These are phyloP conservation scores for Colletotrichum lini DNA, from an alignment of 2,329 filamentous ascomycete species.

Conservation along the genomic window DNA sequence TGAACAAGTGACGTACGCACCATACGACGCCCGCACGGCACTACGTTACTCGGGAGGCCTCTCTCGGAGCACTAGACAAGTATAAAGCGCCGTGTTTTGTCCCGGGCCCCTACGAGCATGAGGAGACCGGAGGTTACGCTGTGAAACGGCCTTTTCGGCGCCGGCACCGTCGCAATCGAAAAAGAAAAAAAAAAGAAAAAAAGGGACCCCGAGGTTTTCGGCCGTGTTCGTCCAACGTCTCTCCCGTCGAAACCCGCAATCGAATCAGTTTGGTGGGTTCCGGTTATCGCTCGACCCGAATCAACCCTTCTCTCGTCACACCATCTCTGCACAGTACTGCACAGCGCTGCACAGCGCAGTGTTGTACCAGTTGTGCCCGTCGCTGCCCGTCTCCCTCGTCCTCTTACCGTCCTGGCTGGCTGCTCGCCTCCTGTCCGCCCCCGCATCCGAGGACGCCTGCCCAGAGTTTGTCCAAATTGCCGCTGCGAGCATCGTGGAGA, in stretches of 20 bases:
- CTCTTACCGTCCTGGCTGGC: not conserved
- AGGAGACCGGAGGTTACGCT: not conserved
- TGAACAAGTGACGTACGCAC: constrained; percentile 36
- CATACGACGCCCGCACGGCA: constrained; percentile 26
- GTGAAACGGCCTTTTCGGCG: not conserved
- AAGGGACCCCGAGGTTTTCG: not conserved
- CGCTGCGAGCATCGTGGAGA: constrained; percentile 27
- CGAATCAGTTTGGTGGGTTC: constrained; percentile 29
- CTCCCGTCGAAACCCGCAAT: constrained; percentile 7
- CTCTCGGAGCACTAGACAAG: constrained; percentile 29
- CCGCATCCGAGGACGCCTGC: constrained; percentile 31
- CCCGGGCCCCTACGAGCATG: not conserved
- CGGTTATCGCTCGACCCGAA: constrained; percentile 18
- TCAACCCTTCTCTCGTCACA: constrained; percentile 21
- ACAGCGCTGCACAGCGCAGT: not conserved
- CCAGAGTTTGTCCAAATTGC: constrained; percentile 27
- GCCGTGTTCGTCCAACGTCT: not conserved
- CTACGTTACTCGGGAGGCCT: constrained; percentile 32
- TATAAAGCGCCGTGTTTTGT: constrained; percentile 41
- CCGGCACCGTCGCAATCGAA: not conserved
- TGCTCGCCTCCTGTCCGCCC: constrained; percentile 11
- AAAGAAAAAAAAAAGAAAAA: constrained; percentile 2
- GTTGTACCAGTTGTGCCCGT: not conserved
- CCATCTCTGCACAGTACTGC: constrained; percentile 20
- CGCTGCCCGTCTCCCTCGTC: not conserved